These are phyloP conservation scores for Alternaria gaisen DNA, from an alignment of 2,329 filamentous ascomycete genomes.

Conservation along the genomic window DNA sequence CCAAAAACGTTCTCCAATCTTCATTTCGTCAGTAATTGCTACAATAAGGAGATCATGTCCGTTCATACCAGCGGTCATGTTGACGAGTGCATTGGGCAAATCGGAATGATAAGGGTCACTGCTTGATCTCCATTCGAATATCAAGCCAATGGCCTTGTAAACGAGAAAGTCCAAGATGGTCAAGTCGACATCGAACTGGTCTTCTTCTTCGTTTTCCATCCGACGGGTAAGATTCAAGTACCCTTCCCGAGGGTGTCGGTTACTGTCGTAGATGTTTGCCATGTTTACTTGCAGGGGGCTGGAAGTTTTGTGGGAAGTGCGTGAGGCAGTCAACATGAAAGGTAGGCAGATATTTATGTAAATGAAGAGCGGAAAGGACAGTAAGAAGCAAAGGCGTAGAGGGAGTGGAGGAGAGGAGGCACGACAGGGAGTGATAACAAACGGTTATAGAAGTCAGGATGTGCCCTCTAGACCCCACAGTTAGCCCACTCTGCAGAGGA, in stretches of 20 bases:
- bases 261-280: slow-evolving; percentile 24
- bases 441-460: slow-evolving; percentile 17
- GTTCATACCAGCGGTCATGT: slow-evolving; percentile 44
- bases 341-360: slow-evolving; percentile 14
- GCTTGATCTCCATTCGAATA: slow-evolving; percentile 51
- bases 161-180: slow-evolving; percentile 67
- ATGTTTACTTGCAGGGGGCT: slow-evolving; percentile 38
- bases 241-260: slow-evolving; percentile 38
- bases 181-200: slow-evolving; percentile 60
- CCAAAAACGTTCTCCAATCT: slow-evolving; percentile 58
- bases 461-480: slow-evolving; percentile 12
- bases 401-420: slow-evolving; percentile 7
- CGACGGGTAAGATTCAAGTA: slow-evolving; percentile 42
- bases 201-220: slow-evolving; percentile 47
- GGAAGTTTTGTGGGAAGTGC: slow-evolving; percentile 15
- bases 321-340: slow-evolving; percentile 30
- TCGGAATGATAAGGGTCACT: slow-evolving; percentile 44
- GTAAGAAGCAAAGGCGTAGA: slow-evolving; percentile 17
- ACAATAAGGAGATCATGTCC: neutral
- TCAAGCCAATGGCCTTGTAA: slow-evolving; percentile 56
- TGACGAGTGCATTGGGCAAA: slow-evolving; percentile 42
- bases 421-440: slow-evolving; percentile 14
- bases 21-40: neutral
- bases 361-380: slow-evolving; percentile 12
- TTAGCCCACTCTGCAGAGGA: slow-evolving; percentile 6